Conservation (phyloP, 257 asterid genomes). For the Nemophila menziesii region DNA sequence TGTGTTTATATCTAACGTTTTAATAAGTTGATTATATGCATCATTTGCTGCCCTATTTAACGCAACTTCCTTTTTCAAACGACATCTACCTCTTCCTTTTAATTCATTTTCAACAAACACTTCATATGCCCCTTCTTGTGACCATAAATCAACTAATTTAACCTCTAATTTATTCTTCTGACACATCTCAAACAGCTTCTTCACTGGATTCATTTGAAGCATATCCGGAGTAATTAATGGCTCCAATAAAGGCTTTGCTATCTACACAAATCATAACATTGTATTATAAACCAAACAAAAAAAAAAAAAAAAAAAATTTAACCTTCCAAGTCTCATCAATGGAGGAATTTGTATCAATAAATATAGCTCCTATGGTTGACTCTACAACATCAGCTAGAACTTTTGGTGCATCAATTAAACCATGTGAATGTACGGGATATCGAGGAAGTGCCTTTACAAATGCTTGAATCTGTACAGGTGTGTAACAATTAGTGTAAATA, state of each 20-base stretch:
- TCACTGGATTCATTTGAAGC: conserved; percentile 60
- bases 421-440: conserved; percentile 74
- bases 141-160: conserved; percentile 50
- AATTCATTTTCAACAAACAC: conserved; percentile 44
- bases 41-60: conserved; percentile 65
- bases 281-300: too few relatives aligned
- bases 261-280: conserved; percentile 21
- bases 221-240: conserved; percentile 68
- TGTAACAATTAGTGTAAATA: conserved; percentile 1
- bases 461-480: conserved; percentile 42
- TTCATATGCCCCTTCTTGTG: conserved; percentile 38
- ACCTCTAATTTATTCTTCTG: conserved; percentile 59
- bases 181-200: conserved; percentile 63
- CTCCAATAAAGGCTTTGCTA: conserved; percentile 36
- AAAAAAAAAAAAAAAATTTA: not conserved
- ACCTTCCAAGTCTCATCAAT: conserved; percentile 74
- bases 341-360: conserved; percentile 53
- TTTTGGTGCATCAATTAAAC: conserved; percentile 66
- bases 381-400: conserved; percentile 82
- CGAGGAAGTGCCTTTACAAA: conserved; percentile 49
- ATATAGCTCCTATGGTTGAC: conserved; percentile 80
- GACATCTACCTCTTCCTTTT: conserved; percentile 58
- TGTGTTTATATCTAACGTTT: conserved; percentile 19
- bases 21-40: conserved; percentile 50
- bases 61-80: conserved; percentile 58